A percentile compares a stretch with the other conserved stretches of the same genome.
Evolutionary conservation across 257 asterid species (phyloP).

Genomic region (Anisodus tanguticus): DNA sequence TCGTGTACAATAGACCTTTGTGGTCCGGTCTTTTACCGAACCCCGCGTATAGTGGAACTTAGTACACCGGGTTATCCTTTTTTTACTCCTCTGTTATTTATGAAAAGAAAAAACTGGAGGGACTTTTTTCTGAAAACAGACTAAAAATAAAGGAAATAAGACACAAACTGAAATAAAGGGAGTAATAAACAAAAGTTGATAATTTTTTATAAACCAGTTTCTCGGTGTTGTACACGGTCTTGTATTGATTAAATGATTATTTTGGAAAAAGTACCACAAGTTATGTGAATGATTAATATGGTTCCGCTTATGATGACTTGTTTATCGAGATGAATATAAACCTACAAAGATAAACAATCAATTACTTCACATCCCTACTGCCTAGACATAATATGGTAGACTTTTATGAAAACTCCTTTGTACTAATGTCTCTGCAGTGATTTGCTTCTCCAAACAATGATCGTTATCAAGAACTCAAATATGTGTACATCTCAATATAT

Average conservation of each 20-base stretch:
- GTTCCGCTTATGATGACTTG: not conserved
- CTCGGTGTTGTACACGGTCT: not conserved
- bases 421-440: not conserved
- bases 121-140: not conserved
- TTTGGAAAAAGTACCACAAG: not conserved
- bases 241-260: not conserved
- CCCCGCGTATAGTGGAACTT: no score
- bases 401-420: not conserved
- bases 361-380: no score
- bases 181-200: not conserved
- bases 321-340: not conserved
- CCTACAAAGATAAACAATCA: no score
- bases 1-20: no score
- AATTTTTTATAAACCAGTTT: not conserved
- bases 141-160: not conserved
- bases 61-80: no score
- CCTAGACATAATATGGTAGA: not conserved
- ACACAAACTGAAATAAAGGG: conserved; percentile 17
- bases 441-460: not conserved
- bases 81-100: not conserved
- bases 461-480: no score
- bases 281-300: not conserved
- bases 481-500: no score
- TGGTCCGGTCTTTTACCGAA: no score
- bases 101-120: not conserved